Evolutionary conservation across 306 rosid genomes (phyloP), one percentile per base, ranked within the genome.

Genomic region (Begonia peltatifolia): DNA sequence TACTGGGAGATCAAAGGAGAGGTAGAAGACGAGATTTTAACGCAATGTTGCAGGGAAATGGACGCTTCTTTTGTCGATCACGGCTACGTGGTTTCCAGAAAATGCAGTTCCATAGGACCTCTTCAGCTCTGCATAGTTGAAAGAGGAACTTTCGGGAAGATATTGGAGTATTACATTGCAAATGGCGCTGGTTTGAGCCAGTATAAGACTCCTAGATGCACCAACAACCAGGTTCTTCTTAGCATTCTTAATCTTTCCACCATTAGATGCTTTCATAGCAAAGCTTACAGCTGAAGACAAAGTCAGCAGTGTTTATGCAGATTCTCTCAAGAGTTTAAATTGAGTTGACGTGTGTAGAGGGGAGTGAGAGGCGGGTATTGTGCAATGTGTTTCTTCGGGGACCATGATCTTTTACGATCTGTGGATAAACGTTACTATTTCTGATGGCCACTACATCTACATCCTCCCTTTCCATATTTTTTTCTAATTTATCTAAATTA

Each of bases 151-250:
- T 89, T 85, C 59, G 83, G 61, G 73, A 85, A 80, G 67, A 80
- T 89, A 23, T 54, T 89, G 71, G 97, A 89, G 14, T 49, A 58
- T 17, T 89, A 71, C 55, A 70, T 85, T 0, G 79, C 80, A 0
- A 82, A 71, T 42, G 97, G 97, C 2, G 79, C 84, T 0, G 90
- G 90, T 0, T 17, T 89, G 61, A 73, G 89, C 80, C 97, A 89
- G 23, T 89, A 78, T 61, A 89, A 89, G 87, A 89, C 83, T 6
- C 97, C 97, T 11, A 66, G 97, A 71, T 89, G 97, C 74, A 89
- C 97, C 11, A 72, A 56, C 43, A 74, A 89, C 46, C 67, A 57
- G 38, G 67, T 15, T 23, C 66, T 85, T 12, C 78, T 89, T 0
- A 42, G 41, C 1, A 89, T 85, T 64, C 94, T 89, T 25, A 61